Percentiles rank a stretch among this genome's conserved stretches.
phyloP scores from a whole-genome alignment of 176 grass and related monocot genomes.

The Zea luxurians region DNA sequence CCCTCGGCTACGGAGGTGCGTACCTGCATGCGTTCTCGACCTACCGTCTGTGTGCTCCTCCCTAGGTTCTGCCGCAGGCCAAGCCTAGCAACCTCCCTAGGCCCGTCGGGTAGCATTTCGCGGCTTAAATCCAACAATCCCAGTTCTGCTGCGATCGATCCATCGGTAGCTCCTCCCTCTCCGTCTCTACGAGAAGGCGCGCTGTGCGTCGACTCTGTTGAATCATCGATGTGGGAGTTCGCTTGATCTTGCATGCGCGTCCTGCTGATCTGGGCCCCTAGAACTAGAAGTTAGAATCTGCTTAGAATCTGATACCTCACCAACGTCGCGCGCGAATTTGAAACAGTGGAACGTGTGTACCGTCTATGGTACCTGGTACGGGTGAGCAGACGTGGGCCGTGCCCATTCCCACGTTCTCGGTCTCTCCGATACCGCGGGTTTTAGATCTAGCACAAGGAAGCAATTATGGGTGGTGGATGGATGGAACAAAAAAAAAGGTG shows the following conservation, averaged over 20 bases:
- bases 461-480: neutral
- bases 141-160: neutral
- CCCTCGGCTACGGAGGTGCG: slow-evolving; percentile 35
- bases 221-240: neutral
- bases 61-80: no score
- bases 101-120: neutral
- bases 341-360: neutral
- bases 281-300: no score
- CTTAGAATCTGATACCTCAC: neutral
- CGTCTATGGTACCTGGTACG: neutral
- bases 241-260: neutral
- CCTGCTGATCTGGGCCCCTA: no score
- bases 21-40: neutral
- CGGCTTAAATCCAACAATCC: neutral
- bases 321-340: neutral
- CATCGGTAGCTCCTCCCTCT: neutral
- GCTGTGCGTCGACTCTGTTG: neutral
- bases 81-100: no score
- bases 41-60: no score
- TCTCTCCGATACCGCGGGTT: neutral
- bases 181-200: no score
- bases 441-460: no score
- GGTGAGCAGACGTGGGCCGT: slow-evolving; percentile 1
- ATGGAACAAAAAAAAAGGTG: neutral
- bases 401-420: slow-evolving; percentile 22